phyloP scores from a whole-genome alignment of 441 rosid genomes.

The Adansonia grandidieri region DNA sequence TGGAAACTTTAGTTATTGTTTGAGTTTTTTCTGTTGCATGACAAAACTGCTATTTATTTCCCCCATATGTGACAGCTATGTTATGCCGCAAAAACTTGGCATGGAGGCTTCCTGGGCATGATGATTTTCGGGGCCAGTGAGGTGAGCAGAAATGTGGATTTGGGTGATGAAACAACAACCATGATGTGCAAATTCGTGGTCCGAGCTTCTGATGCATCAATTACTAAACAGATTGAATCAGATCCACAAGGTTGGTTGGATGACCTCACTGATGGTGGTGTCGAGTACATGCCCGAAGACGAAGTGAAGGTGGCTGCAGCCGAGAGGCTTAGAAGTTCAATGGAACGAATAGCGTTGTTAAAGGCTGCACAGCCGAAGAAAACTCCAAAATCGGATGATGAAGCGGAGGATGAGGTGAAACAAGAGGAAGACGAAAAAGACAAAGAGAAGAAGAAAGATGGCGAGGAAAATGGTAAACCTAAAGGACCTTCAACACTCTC shows the following conservation, averaged over 20 bases:
- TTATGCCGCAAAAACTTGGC: conserved; percentile 98
- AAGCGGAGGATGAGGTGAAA: conserved; percentile 44
- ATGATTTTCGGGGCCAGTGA: conserved; percentile 99
- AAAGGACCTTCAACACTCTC: conserved; percentile 78
- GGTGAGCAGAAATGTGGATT: conserved; percentile 96
- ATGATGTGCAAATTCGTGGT: conserved; percentile 98
- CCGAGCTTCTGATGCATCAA: conserved; percentile 93
- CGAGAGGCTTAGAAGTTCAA: conserved; percentile 87
- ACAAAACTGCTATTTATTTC: conserved; percentile 14
- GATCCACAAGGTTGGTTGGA: conserved; percentile 95
- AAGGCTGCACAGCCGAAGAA: conserved; percentile 88
- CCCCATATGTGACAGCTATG: conserved; percentile 63
- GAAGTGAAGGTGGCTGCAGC: conserved; percentile 92
- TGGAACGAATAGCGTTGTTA: conserved; percentile 90
- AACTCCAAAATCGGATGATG: conserved; percentile 59
- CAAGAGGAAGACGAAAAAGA: conserved; percentile 40
- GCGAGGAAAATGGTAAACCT: conserved; percentile 46
- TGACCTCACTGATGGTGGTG: conserved; percentile 92
- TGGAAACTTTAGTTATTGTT: neutral
- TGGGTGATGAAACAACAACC: conserved; percentile 95
- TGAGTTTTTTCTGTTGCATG: neutral
- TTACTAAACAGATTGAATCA: conserved; percentile 88
- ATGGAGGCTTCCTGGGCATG: conserved; percentile 92
- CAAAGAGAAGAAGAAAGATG: conserved; percentile 31
- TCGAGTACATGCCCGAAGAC: conserved; percentile 96